Conservation (phyloP, 2,329 filamentous ascomycete genomes). For the Microcyclospora pomicola region DNA sequence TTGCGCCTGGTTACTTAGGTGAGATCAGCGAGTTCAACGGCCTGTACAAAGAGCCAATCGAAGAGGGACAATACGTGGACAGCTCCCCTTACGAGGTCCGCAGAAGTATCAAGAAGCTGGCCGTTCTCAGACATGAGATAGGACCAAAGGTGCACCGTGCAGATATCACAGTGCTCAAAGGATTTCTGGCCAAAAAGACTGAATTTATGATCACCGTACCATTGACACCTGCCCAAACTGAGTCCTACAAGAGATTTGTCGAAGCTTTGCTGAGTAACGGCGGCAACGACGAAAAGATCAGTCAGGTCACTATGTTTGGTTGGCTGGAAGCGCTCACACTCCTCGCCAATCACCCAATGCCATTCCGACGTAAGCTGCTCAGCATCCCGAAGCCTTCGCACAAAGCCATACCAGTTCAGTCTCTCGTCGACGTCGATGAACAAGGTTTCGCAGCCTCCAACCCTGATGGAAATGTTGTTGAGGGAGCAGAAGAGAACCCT, state of each 20-base stretch:
- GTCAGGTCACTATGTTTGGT: conserved; percentile 36
- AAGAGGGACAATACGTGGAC: conserved; percentile 54
- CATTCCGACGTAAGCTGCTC: conserved; percentile 38
- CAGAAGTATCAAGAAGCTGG: conserved; percentile 50
- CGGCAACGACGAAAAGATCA: conserved; percentile 23
- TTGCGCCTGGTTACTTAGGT: conserved; percentile 66
- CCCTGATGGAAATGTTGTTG: conserved; percentile 1
- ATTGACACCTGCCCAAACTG: conserved; percentile 50
- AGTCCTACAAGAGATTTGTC: conserved; percentile 47
- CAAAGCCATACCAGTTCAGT: not conserved
- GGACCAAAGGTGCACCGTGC: conserved; percentile 65
- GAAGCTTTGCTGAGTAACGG: conserved; percentile 23
- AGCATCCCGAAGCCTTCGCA: conserved; percentile 19
- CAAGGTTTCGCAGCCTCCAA: not conserved
- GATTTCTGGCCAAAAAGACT: conserved; percentile 57
- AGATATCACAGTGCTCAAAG: conserved; percentile 52
- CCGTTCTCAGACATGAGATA: conserved; percentile 56
- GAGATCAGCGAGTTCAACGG: conserved; percentile 50
- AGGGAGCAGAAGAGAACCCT: conserved; percentile 6
- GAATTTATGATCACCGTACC: conserved; percentile 72
- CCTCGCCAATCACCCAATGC: conserved; percentile 45
- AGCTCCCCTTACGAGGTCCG: conserved; percentile 44
- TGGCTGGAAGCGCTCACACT: conserved; percentile 41
- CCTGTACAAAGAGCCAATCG: conserved; percentile 61
- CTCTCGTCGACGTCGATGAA: not conserved